Base-by-base conservation (phyloP, 2,329 filamentous ascomycete species). In the Colletotrichum australisinense region DNA sequence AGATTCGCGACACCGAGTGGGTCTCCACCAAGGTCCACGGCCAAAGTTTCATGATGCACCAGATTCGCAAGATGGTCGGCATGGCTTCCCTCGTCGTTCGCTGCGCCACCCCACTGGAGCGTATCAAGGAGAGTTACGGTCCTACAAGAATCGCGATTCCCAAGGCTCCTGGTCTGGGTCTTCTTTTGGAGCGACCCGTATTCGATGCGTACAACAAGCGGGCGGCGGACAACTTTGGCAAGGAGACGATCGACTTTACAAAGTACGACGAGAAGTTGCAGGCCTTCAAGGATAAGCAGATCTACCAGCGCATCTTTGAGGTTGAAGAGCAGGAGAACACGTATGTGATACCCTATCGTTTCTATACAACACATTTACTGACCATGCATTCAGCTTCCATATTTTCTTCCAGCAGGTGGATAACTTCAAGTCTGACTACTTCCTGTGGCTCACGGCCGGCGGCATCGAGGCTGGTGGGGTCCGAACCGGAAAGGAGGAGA, bases 41-140 rank as follows among this genome's bases (percentile, higher is more conserved):
- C 0, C 97, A 99, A 84, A 96, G 93, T 80, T 99, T 99, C 88
- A 99, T 99, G 97, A 99, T 99, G 97, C 97, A 99, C 83, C 97
- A 99, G 85, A 99, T 99, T 83, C 93, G 97, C 79, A 99, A 98
- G 85, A 98, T 99, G 97, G 94, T 99, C 19, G 95, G 94, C 69
- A 95, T 99, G 93, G 94, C 92, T 9, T 91, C 94, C 42, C 87
- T 99, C 73, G 87, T 96, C 6, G 93, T 97, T 7, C 92, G 97
- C 49, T 97, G 94, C 81, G 97, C 95, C 63, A 92, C 92, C n/a
- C 88, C 93, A 4, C 86, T 92, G 4, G 85, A 89, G 12, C 90
- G 93, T 32, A 94, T 99, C 77, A 81, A 85, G 1, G 89, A 97
- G 74, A 94, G 92, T 73, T 97, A 97, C 81, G 90, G 89, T 1